These are phyloP conservation scores for Cavenderia fasciculata DNA, from an alignment of 78 protist genomes.

Conservation along the genomic window DNA sequence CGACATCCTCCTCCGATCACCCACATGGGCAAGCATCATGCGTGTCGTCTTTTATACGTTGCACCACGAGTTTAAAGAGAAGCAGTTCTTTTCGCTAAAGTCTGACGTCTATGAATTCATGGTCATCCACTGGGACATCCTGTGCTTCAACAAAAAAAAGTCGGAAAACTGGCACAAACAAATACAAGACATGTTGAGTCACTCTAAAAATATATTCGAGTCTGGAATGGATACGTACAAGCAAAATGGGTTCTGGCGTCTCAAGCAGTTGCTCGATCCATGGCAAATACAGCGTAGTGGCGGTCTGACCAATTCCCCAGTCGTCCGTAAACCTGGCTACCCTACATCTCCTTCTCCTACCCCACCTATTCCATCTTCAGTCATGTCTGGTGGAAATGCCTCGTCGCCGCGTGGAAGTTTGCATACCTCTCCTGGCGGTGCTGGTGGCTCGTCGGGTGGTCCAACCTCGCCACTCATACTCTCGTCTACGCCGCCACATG, in stretches of 20 bases:
- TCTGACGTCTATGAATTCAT: slow-evolving; percentile 68
- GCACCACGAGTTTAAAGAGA: slow-evolving; percentile 41
- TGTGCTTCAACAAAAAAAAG: slow-evolving; percentile 47
- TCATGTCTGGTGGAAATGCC: neutral
- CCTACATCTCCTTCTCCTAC: neutral
- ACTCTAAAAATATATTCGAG: slow-evolving; percentile 62
- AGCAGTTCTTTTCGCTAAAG: slow-evolving; percentile 62
- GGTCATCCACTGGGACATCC: slow-evolving; percentile 63
- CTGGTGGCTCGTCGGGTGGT: too few relatives aligned
- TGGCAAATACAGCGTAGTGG: slow-evolving; percentile 55
- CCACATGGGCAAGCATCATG: slow-evolving; percentile 76
- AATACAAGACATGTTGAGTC: slow-evolving; percentile 67
- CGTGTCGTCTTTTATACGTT: slow-evolving; percentile 64
- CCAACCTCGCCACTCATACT: slow-evolving; percentile 5
- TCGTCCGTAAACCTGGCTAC: neutral
- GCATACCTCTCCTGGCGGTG: too few relatives aligned
- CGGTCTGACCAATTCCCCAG: neutral
- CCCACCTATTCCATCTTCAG: neutral
- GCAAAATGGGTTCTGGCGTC: slow-evolving; percentile 75
- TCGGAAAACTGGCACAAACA: slow-evolving; percentile 79
- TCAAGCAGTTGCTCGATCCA: slow-evolving; percentile 50
- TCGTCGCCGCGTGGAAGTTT: too few relatives aligned
- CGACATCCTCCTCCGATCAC: slow-evolving; percentile 45
- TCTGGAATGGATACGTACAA: slow-evolving; percentile 76
- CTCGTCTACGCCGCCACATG: too few relatives aligned